phyloP scores from a whole-genome alignment of 2,329 filamentous ascomycete species.

The Scedosporium apiospermum region DNA sequence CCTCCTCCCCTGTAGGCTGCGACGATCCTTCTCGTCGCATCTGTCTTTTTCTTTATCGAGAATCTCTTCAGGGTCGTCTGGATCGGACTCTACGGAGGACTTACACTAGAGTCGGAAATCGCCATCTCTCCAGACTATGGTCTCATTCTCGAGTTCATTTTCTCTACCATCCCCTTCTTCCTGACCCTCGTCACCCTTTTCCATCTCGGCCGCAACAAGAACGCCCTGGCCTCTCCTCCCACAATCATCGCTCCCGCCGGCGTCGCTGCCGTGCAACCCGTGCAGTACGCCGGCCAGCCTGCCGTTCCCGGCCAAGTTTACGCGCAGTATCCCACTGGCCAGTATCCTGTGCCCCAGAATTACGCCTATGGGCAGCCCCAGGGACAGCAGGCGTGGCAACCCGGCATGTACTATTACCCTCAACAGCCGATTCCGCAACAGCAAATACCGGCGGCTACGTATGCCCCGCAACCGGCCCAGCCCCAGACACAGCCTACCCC shows the following conservation, averaged over 20 bases:
- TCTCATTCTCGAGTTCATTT: not conserved
- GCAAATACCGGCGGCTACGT: not conserved
- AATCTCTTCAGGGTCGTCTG: conserved; percentile 32
- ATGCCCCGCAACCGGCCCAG: conserved; percentile 2
- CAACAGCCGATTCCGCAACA: not conserved
- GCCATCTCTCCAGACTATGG: not conserved
- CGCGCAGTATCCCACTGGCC: not conserved
- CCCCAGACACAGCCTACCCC: conserved; percentile 2
- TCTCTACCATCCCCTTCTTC: conserved; percentile 15
- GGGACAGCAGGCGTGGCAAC: not conserved
- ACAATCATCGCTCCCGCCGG: not conserved
- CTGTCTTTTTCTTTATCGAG: conserved; percentile 23
- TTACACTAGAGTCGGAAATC: not conserved
- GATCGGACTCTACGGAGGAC: conserved; percentile 13
- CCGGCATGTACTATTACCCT: conserved; percentile 1
- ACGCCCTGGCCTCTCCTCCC: conserved; percentile 18
- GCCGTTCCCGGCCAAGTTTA: not conserved
- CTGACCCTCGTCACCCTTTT: conserved; percentile 16
- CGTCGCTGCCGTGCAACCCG: not conserved
- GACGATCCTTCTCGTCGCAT: not conserved
- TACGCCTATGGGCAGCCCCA: not conserved
- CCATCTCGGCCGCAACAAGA: conserved; percentile 15
- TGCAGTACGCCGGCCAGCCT: not conserved
- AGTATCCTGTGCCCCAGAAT: not conserved
- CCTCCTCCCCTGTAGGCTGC: not conserved